Evolutionary conservation across 2,329 filamentous ascomycete genomes (phyloP), one percentile per base, ranked within the genome.

Genomic region (Tolypocladium ovalisporum): DNA sequence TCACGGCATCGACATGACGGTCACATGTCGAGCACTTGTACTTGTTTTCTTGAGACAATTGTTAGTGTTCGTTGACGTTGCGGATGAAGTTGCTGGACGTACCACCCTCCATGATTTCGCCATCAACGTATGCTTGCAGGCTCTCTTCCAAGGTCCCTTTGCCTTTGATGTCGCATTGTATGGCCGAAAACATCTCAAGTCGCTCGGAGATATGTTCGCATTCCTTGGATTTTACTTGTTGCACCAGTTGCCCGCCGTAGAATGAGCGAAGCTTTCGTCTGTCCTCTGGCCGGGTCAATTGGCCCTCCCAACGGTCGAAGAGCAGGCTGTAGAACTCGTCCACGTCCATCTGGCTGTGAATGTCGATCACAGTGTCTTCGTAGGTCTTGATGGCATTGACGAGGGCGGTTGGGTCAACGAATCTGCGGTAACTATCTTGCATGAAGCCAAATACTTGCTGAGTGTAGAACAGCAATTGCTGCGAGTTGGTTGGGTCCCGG

Each of bases 281-380:
- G 37, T 84, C 83, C n/a, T 84, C 79, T 2, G 78, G 72, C 12
- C 81, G 80, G 22, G 81, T 71, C 62, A 97, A 84, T 66, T 96
- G 90, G 10, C 84, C 82, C 68, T 99, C 95, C 82, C 91, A 91
- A 32, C 91, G 84, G 70, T 96, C 91, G 65, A 97, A 94, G 0
- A 99, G 80, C 5, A 96, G 80, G 66, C 94, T 96, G 75, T 95
- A 97, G 69, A 97, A 99, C 69, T 97, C 92, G 64, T 97, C 94
- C 6, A 97, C 94, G 68, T 99, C 94, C 90, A 99, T 97, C 71
- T 99, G 94, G 59, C 89, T 84, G 57, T 86, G 84, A 32, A 95
- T 86, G 70, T 97, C 91, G 61, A 99, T 95, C 19, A 83, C 79
- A 2, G 85, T 81, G 58, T 91, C 88, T 39, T 96, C 90, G 58